A percentile compares a stretch with the other conserved stretches of the same genome.
Evolutionary conservation across 306 rosid species (phyloP).

Genomic region (Gastrolobium villosum): DNA sequence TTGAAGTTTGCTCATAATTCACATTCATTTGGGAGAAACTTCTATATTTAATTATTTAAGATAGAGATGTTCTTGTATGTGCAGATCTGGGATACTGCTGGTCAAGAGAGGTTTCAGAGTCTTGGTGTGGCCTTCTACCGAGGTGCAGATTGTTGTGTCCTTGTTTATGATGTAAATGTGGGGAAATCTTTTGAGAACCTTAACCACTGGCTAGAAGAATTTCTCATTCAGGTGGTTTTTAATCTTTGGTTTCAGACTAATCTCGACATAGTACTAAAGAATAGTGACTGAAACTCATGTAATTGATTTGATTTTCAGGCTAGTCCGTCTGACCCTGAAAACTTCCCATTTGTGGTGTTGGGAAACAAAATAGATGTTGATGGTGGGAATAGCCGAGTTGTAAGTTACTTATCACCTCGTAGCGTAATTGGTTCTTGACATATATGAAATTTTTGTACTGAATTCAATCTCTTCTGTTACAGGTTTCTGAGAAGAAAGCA

Average conservation of each 20-base stretch:
- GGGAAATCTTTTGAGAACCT: conserved; percentile 97
- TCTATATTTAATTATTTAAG: neutral
- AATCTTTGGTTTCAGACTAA: conserved; percentile 59
- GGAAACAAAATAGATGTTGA: conserved; percentile 99
- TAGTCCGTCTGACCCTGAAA: conserved; percentile 98
- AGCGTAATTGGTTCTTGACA: conserved; percentile 23
- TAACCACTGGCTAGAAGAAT: conserved; percentile 98
- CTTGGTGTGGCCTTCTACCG: conserved; percentile 99
- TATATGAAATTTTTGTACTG: conserved; percentile 2
- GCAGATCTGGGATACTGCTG: conserved; percentile 99
- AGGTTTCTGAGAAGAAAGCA: conserved; percentile 99
- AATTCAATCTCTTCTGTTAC: conserved; percentile 36
- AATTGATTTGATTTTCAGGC: conserved; percentile 73
- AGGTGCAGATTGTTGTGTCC: conserved; percentile 99
- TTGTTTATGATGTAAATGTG: conserved; percentile 96
- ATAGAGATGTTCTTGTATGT: conserved; percentile 35
- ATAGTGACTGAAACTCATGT: conserved; percentile 31
- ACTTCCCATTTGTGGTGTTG: conserved; percentile 97
- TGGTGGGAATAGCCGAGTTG: conserved; percentile 97
- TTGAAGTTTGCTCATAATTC: neutral
- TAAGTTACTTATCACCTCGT: conserved; percentile 56
- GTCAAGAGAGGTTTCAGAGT: conserved; percentile 98
- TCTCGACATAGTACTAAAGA: conserved; percentile 55
- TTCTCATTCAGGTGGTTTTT: conserved; percentile 87
- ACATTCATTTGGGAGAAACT: neutral